phyloP scores from a whole-genome alignment of 257 asterid species.

The Scutellaria barbata region DNA sequence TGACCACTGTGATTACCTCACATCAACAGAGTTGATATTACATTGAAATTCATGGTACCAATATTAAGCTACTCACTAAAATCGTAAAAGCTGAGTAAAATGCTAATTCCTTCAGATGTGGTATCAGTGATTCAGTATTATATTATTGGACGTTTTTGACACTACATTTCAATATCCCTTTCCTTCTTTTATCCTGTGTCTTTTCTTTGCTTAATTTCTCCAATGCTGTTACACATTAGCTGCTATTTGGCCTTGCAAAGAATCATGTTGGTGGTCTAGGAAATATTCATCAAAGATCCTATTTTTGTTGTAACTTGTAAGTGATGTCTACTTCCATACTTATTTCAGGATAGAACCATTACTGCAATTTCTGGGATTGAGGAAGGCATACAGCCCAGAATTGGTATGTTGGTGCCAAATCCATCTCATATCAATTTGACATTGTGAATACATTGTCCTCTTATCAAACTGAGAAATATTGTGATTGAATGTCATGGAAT shows the following conservation, averaged over 20 bases:
- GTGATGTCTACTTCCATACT: constrained; percentile 5
- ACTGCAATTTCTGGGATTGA: constrained; percentile 51
- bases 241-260: constrained; percentile 2
- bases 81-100: not conserved
- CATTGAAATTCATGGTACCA: not conserved
- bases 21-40: constrained; percentile 5
- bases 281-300: not conserved
- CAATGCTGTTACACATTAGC: not conserved
- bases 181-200: not conserved
- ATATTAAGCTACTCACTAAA: not conserved
- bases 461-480: not conserved
- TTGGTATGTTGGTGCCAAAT: constrained; percentile 35
- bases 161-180: not conserved
- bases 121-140: not conserved
- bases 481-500: constrained; percentile 21
- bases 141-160: not conserved
- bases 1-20: not conserved
- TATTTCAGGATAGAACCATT: constrained; percentile 56
- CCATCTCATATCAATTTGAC: not conserved
- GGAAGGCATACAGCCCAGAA: constrained; percentile 41
- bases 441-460: not conserved
- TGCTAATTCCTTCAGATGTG: not conserved
- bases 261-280: not conserved
- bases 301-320: constrained; percentile 10
- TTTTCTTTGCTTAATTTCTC: not conserved